These are phyloP conservation scores for Teratosphaeria pseudoeucalypti DNA, from an alignment of 2,329 filamentous ascomycete species.

Conservation along the genomic window DNA sequence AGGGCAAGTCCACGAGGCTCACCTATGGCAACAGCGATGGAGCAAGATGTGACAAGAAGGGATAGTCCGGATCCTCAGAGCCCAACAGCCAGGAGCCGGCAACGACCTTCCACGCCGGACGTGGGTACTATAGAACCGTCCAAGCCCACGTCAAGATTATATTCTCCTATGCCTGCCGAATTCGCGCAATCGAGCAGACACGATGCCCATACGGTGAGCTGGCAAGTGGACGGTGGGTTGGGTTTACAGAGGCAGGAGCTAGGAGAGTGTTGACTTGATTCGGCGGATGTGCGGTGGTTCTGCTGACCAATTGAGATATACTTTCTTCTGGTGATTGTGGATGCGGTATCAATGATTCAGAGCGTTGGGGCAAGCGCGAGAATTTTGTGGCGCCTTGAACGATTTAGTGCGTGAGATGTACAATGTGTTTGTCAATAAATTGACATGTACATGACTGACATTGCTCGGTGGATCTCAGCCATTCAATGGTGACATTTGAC, in stretches of 20 bases:
- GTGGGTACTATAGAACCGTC: neutral
- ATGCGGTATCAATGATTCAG: neutral
- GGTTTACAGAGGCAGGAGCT: neutral
- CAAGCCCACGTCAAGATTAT: neutral
- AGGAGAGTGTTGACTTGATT: constrained; percentile 2
- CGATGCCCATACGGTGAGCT: neutral
- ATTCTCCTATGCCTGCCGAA: constrained; percentile 8
- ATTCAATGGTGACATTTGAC: too few relatives aligned
- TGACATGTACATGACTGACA: too few relatives aligned
- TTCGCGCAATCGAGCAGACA: constrained; percentile 4
- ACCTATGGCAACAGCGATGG: neutral
- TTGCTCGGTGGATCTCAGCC: too few relatives aligned
- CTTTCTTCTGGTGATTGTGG: neutral
- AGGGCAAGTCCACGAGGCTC: neutral
- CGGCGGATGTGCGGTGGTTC: constrained; percentile 6
- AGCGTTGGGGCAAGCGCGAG: neutral
- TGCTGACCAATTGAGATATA: neutral
- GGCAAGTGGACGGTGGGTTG: neutral
- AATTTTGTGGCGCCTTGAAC: neutral
- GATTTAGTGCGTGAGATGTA: too few relatives aligned
- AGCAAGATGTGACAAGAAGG: neutral
- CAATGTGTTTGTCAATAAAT: too few relatives aligned
- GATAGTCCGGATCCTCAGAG: neutral
- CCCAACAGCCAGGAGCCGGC: neutral
- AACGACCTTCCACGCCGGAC: neutral